phyloP scores from a whole-genome alignment of 2,329 filamentous ascomycete genomes.

The Calycina herbarum region DNA sequence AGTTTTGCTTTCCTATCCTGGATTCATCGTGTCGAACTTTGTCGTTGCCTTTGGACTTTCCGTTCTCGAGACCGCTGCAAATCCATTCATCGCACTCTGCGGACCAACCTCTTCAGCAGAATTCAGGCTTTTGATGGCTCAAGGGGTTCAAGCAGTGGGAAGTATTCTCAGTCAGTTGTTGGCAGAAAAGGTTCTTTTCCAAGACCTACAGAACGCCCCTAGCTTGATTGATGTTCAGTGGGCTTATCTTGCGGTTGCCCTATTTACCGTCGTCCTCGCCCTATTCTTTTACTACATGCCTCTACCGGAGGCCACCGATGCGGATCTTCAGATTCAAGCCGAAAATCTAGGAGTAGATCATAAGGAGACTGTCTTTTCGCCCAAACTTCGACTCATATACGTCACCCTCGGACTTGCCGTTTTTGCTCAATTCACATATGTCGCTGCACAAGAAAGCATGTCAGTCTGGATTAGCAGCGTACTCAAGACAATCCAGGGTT shows the following conservation, averaged over 20 bases:
- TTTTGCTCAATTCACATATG: slow-evolving; percentile 75
- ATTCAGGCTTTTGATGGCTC: slow-evolving; percentile 71
- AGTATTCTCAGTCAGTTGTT: slow-evolving; percentile 71
- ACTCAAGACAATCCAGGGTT: slow-evolving; percentile 45
- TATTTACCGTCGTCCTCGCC: slow-evolving; percentile 70
- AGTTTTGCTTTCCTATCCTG: slow-evolving; percentile 71
- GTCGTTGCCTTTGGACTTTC: slow-evolving; percentile 76
- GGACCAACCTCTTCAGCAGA: slow-evolving; percentile 73
- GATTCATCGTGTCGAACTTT: slow-evolving; percentile 73
- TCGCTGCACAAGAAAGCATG: slow-evolving; percentile 69
- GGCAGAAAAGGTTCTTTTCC: slow-evolving; percentile 74
- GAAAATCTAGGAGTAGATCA: slow-evolving; percentile 28
- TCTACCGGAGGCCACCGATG: slow-evolving; percentile 56
- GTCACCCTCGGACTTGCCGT: slow-evolving; percentile 67
- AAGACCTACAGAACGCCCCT: slow-evolving; percentile 48
- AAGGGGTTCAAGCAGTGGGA: slow-evolving; percentile 74
- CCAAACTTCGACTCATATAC: slow-evolving; percentile 43
- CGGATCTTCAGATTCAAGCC: slow-evolving; percentile 52
- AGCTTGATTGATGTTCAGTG: slow-evolving; percentile 76
- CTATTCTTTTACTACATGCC: slow-evolving; percentile 70
- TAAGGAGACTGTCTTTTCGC: slow-evolving; percentile 24
- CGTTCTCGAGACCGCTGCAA: slow-evolving; percentile 77
- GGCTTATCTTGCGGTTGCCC: slow-evolving; percentile 79
- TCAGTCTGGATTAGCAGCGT: slow-evolving; percentile 60
- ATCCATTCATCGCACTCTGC: slow-evolving; percentile 71